Percentiles rank a stretch among this genome's conserved stretches.
These are phyloP conservation scores for Backusella westeae DNA, from an alignment of 192 early-diverging fungal species.

Conservation along the genomic window DNA sequence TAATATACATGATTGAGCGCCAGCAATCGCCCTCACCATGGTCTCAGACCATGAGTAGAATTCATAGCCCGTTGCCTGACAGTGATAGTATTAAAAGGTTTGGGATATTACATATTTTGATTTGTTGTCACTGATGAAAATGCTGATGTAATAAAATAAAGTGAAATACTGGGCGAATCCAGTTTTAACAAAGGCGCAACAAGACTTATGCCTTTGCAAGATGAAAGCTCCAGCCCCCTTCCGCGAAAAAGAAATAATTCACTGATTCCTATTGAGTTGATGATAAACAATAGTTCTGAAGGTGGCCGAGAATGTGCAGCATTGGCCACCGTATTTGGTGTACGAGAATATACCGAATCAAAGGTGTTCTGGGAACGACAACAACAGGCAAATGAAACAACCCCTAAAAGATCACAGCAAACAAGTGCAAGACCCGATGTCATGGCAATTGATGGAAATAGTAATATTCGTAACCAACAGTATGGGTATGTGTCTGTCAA, in stretches of 20 bases:
- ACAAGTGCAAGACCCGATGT: neutral
- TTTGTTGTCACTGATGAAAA: neutral
- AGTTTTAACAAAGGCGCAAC: neutral
- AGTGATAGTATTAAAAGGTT: neutral
- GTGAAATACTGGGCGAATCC: neutral
- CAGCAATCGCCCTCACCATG: conserved; percentile 1
- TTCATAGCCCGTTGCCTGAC: conserved; percentile 7
- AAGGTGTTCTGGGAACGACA: conserved; percentile 31
- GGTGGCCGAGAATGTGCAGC: conserved; percentile 30
- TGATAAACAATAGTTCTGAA: conserved; percentile 13
- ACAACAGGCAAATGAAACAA: neutral
- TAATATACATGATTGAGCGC: neutral
- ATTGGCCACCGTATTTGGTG: conserved; percentile 35
- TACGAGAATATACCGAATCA: conserved; percentile 29
- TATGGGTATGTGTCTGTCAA: conserved; percentile 8
- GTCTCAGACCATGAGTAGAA: conserved; percentile 12
- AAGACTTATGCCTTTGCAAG: conserved; percentile 10
- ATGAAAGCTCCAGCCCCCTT: neutral
- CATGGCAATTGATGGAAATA: neutral
- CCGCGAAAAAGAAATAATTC: conserved; percentile 18
- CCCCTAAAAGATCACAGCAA: neutral
- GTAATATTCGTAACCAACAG: neutral
- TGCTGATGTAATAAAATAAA: neutral
- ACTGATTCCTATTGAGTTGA: conserved; percentile 11
- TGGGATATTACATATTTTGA: neutral